phyloP scores from a whole-genome alignment of 2,329 filamentous ascomycete species.

The Pyricularia grisea region DNA sequence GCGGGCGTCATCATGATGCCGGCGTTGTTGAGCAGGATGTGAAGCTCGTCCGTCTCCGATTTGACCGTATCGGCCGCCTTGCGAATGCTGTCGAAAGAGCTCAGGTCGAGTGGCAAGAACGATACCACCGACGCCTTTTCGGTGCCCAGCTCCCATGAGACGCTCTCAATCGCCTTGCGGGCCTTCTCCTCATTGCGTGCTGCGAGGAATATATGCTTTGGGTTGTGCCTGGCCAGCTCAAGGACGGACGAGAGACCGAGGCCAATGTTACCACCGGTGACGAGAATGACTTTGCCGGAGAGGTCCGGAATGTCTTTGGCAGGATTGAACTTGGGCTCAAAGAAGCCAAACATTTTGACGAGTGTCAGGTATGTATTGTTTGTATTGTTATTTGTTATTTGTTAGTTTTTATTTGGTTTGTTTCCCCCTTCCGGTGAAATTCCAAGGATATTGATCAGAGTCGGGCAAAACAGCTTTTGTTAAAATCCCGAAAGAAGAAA shows the following conservation, averaged over 20 bases:
- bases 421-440: not conserved
- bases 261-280: slow-evolving; percentile 40
- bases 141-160: slow-evolving; percentile 4
- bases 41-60: slow-evolving; percentile 21
- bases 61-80: slow-evolving; percentile 27
- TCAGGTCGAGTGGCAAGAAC: not conserved
- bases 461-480: not conserved
- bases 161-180: slow-evolving; percentile 30
- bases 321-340: slow-evolving; percentile 17
- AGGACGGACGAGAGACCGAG: slow-evolving; percentile 35
- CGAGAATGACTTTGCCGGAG: slow-evolving; percentile 30
- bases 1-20: slow-evolving; percentile 30
- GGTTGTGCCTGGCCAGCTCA: slow-evolving; percentile 28
- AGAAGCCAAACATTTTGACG: slow-evolving; percentile 2
- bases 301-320: slow-evolving; percentile 27
- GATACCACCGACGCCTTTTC: slow-evolving; percentile 5
- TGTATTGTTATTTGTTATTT: not conserved
- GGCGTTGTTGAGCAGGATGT: slow-evolving; percentile 36
- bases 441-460: not conserved
- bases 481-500: not conserved
- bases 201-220: slow-evolving; percentile 19
- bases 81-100: slow-evolving; percentile 18
- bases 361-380: not conserved
- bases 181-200: slow-evolving; percentile 38
- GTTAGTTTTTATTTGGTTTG: not conserved